Evolutionary conservation across 2,329 filamentous ascomycete species (phyloP).

Genomic region (Alternaria gaisen): DNA sequence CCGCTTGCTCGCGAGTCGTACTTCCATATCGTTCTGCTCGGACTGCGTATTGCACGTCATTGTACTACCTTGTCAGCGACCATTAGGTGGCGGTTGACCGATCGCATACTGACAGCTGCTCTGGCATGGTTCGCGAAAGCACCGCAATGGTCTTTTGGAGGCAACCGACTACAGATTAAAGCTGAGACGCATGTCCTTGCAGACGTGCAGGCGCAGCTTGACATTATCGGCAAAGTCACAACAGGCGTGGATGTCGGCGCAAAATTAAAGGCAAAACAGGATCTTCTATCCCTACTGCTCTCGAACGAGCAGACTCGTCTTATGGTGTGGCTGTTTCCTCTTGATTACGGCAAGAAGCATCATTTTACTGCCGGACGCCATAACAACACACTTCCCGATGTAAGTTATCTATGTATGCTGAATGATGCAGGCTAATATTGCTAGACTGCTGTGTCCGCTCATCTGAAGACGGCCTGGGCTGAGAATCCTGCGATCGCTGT

Average conservation of each 20-base stretch:
- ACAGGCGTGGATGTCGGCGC: conserved; percentile 58
- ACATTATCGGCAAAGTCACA: conserved; percentile 69
- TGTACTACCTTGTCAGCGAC: conserved; percentile 71
- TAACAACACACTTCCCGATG: conserved; percentile 53
- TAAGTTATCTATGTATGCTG: conserved; percentile 21
- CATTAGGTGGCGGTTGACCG: conserved; percentile 84
- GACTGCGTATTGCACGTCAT: conserved; percentile 77
- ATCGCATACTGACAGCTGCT: conserved; percentile 84
- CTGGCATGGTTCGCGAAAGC: conserved; percentile 87
- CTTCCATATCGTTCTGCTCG: conserved; percentile 86
- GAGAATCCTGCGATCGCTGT: conserved; percentile 89
- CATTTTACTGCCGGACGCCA: conserved; percentile 58
- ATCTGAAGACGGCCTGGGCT: conserved; percentile 85
- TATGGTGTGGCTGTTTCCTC: conserved; percentile 87
- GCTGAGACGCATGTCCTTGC: conserved; percentile 84
- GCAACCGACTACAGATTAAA: conserved; percentile 91
- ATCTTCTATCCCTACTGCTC: conserved; percentile 80
- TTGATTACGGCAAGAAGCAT: conserved; percentile 70
- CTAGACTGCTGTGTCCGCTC: conserved; percentile 65
- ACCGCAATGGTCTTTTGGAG: conserved; percentile 93
- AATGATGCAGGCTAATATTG: conserved; percentile 19
- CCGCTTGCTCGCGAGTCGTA: conserved; percentile 92
- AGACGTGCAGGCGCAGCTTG: conserved; percentile 75
- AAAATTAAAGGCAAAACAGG: conserved; percentile 80
- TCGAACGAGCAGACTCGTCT: conserved; percentile 86